Base-by-base conservation (phyloP, 148 eudicot species). In the Amaranthus palmeri region DNA sequence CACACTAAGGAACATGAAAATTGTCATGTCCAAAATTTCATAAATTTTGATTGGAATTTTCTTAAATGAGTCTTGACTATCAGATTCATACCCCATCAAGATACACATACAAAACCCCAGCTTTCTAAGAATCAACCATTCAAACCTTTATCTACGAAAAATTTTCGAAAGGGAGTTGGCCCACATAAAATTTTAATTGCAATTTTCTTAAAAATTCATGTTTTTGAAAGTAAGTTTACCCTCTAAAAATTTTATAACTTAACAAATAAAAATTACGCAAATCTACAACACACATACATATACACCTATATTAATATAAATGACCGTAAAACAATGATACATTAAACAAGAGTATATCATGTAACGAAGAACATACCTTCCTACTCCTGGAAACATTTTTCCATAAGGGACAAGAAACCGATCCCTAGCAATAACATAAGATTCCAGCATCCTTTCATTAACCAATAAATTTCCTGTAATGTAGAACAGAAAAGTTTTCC, bases 371-470 rank as follows among this genome's bases (percentile, higher is more conserved):
- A 73, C 74, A 76, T 65, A 92, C 99, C 99, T 95, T 85, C 99
- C 99, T 78, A 89, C 67, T 51, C 92, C 88, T 54, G 99, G 99
- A 72, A 91, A 95, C 99, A 95, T 95, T 85, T 95, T 95, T 42
- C 99, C 99, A 77, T 78, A 82, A 9, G 99, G 92, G 73, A 82
- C 85, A 82, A 95, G 99, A 76, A 91, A 95, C 57, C 99, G 88
- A 71, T 95, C 97, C 65, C 99, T 87, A 17, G 99, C 99, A 78
- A 95, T 95, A 58, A 95, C 88, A 74, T 95, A 95, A 18, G 99
- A 86, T 78, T 95, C 99, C 58, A 95, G 78, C 99, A 95, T 95
- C 81, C 99, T 88, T 74, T 95, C 99, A 83, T 95, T 95, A 65
- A 95, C 88, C 74, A 95, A 77, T 81, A 95, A 81, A 8, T 97